These are phyloP conservation scores for Trichodelitschia bisporula DNA, from an alignment of 495 filamentous ascomycete genomes.

Conservation along the genomic window DNA sequence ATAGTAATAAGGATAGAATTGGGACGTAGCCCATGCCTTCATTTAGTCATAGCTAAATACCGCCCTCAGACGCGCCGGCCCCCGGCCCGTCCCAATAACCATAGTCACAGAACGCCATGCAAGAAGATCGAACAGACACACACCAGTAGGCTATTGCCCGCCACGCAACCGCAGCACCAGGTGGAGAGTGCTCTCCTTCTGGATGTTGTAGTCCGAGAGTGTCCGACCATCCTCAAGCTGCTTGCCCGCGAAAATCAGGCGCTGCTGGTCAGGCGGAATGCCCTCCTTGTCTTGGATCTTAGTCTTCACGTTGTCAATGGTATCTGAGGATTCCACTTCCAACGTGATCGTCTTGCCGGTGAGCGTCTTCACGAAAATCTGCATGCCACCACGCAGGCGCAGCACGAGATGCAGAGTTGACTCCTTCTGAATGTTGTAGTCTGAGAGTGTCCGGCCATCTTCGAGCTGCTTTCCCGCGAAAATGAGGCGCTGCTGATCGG, in stretches of 20 bases:
- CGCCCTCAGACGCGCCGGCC: no score
- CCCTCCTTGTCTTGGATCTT: slow-evolving; percentile 99
- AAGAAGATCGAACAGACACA: no score
- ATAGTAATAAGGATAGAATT: no score
- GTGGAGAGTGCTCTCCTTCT: slow-evolving; percentile 2
- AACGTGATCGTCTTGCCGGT: slow-evolving; percentile 85
- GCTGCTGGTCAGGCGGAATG: slow-evolving; percentile 97
- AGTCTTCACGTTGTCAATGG: slow-evolving; percentile 78
- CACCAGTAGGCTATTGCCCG: slow-evolving; percentile 1
- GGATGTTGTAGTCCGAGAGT: slow-evolving; percentile 3
- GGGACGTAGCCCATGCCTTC: no score
- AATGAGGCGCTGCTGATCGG: slow-evolving; percentile 83
- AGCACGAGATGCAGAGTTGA: slow-evolving; percentile 93
- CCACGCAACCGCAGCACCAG: slow-evolving; percentile 2
- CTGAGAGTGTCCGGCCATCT: slow-evolving; percentile 71
- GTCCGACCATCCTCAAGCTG: slow-evolving; percentile 2
- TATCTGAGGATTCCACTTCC: slow-evolving; percentile 73
- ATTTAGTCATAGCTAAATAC: no score
- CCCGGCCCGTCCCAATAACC: no score
- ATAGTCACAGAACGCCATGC: no score
- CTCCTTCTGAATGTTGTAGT: slow-evolving; percentile 99
- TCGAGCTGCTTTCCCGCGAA: slow-evolving; percentile 94
- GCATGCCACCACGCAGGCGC: slow-evolving; percentile 91
- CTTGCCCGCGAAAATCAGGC: slow-evolving; percentile 66
- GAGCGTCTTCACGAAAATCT: slow-evolving; percentile 84